Evolutionary conservation across 2,329 filamentous ascomycete species (phyloP).

Genomic region (Cladophialophora exuberans): DNA sequence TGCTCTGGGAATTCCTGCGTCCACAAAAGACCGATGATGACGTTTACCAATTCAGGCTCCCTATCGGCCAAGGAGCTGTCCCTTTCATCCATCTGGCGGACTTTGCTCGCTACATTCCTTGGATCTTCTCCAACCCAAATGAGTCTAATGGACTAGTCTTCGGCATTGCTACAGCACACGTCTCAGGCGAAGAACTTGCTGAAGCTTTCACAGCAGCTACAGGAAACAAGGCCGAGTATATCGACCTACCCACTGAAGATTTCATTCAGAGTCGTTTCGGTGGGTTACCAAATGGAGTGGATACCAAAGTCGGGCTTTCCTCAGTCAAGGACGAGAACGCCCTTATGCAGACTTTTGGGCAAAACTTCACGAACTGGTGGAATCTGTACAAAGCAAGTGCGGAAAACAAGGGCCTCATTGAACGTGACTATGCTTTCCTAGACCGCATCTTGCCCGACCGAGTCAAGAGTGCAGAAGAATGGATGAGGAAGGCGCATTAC

Average conservation of each 20-base stretch:
- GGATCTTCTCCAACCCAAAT: conserved; percentile 51
- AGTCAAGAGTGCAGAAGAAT: conserved; percentile 54
- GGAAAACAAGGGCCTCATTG: conserved; percentile 46
- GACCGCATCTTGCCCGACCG: conserved; percentile 56
- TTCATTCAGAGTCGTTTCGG: conserved; percentile 33
- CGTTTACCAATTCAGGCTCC: conserved; percentile 46
- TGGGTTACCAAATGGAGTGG: conserved; percentile 14
- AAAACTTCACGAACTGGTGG: conserved; percentile 59
- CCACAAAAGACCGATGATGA: conserved; percentile 44
- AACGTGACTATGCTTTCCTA: conserved; percentile 53
- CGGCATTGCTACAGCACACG: conserved; percentile 46
- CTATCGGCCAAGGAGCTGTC: conserved; percentile 42
- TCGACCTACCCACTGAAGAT: conserved; percentile 41
- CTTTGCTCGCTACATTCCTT: conserved; percentile 51
- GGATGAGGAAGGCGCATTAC: conserved; percentile 40
- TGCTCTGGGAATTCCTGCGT: conserved; percentile 35
- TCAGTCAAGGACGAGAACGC: conserved; percentile 39
- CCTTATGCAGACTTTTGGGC: conserved; percentile 42
- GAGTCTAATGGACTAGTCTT: conserved; percentile 51
- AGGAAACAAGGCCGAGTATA: conserved; percentile 44
- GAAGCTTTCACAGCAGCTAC: conserved; percentile 48
- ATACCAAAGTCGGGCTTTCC: conserved; percentile 29
- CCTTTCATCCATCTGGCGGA: conserved; percentile 51
- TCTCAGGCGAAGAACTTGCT: conserved; percentile 45
- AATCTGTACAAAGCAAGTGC: conserved; percentile 49